Conservation (phyloP, 2,329 filamentous ascomycete species). For the Podosphaera aphanis region DNA sequence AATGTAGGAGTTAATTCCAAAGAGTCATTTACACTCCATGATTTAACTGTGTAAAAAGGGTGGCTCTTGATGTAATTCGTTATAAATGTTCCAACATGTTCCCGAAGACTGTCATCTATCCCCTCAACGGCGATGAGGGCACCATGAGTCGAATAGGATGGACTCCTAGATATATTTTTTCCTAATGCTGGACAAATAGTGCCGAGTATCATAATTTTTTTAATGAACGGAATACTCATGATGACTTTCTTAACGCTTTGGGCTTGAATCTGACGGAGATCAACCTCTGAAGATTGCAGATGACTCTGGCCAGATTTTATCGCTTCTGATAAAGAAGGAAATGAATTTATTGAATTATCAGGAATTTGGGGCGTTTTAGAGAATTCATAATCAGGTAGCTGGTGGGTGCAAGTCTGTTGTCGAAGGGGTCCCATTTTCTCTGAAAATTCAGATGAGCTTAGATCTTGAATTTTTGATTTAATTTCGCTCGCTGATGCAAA, state of each 20-base stretch:
- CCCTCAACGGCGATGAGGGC: conserved; percentile 70
- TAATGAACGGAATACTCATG: conserved; percentile 48
- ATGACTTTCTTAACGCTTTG: conserved; percentile 42
- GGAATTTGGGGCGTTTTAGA: conserved; percentile 9
- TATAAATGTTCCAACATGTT: conserved; percentile 38
- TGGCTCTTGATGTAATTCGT: conserved; percentile 15
- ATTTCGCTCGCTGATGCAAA: not conserved
- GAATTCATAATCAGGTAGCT: conserved; percentile 8
- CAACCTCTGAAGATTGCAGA: conserved; percentile 18
- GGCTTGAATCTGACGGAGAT: conserved; percentile 17
- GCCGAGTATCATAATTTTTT: conserved; percentile 54
- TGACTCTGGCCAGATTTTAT: conserved; percentile 17
- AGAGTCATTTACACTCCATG: conserved; percentile 7
- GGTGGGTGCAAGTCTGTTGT: too few relatives aligned
- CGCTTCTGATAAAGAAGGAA: conserved; percentile 15
- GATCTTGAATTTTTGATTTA: not conserved
- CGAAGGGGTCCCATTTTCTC: conserved; percentile 14
- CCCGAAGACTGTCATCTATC: conserved; percentile 26
- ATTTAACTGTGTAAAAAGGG: conserved; percentile 9
- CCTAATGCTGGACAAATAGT: conserved; percentile 50
- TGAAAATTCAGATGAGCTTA: not conserved
- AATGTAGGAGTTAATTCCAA: not conserved
- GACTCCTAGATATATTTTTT: conserved; percentile 16
- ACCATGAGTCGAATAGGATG: conserved; percentile 32
- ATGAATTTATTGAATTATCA: conserved; percentile 16